These are phyloP conservation scores for Ulmus americana DNA, from an alignment of 331 rosid species.

Conservation along the genomic window DNA sequence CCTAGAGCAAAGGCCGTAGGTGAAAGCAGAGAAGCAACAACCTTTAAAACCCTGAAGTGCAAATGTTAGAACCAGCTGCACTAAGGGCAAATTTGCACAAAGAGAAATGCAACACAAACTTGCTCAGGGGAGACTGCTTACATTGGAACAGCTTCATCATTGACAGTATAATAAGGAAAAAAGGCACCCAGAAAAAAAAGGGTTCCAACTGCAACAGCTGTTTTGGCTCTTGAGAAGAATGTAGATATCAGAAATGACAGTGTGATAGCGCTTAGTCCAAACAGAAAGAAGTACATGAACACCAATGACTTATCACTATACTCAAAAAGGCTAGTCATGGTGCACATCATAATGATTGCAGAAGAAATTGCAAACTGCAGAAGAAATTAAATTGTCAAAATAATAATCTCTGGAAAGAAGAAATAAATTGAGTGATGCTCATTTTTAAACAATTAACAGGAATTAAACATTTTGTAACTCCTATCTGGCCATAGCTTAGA, in stretches of 20 bases:
- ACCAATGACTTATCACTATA: conserved; percentile 90
- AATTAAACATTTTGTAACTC: background rate
- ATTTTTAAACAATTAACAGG: background rate
- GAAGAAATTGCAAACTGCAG: conserved; percentile 83
- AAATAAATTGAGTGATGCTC: conserved; percentile 8
- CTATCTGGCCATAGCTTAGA: background rate
- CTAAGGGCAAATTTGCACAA: background rate
- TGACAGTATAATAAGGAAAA: conserved; percentile 85
- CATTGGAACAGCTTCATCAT: conserved; percentile 72
- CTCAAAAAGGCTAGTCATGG: conserved; percentile 77
- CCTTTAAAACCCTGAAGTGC: conserved; percentile 64
- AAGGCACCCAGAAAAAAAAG: conserved; percentile 78
- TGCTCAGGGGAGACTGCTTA: conserved; percentile 37
- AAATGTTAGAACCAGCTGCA: conserved; percentile 18
- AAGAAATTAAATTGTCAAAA: conserved; percentile 28
- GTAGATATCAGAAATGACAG: conserved; percentile 84
- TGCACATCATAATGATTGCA: conserved; percentile 71
- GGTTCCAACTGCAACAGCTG: conserved; percentile 98
- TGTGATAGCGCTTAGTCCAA: conserved; percentile 90
- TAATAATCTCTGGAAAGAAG: conserved; percentile 25
- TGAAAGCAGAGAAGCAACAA: conserved; percentile 80
- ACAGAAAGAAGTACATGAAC: conserved; percentile 76
- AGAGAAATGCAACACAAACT: conserved; percentile 11
- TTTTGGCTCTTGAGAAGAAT: conserved; percentile 84
- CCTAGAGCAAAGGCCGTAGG: conserved; percentile 95